Conservation (phyloP, 2,329 filamentous ascomycete genomes). For the Coleophoma cylindrospora region DNA sequence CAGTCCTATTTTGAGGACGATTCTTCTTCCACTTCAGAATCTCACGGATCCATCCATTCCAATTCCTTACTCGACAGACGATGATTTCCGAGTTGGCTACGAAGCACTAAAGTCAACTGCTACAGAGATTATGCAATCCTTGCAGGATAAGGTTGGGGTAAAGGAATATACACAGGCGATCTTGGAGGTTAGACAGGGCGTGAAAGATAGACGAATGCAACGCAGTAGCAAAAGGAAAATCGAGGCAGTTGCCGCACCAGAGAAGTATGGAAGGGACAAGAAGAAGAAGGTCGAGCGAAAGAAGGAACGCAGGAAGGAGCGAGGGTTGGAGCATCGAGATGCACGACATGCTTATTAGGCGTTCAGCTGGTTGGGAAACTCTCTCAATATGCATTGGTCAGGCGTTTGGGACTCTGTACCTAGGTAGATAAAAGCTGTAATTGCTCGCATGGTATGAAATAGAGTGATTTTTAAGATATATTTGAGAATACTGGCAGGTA, state of each 20-base stretch:
- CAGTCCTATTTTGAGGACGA: slow-evolving; percentile 54
- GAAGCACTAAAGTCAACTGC: slow-evolving; percentile 67
- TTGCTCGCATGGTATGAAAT: too few species aligned
- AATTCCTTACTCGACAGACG: slow-evolving; percentile 65
- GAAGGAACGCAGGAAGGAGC: slow-evolving; percentile 77
- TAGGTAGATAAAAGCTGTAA: too few species aligned
- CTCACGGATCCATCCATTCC: slow-evolving; percentile 77
- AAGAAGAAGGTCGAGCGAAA: slow-evolving; percentile 79
- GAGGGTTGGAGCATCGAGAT: slow-evolving; percentile 66
- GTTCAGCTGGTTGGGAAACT: too few species aligned
- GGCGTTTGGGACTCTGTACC: too few species aligned
- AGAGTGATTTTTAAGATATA: too few species aligned
- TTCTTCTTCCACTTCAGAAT: slow-evolving; percentile 70
- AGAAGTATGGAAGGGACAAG: slow-evolving; percentile 74
- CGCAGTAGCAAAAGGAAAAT: slow-evolving; percentile 83
- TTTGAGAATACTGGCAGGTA: too few species aligned
- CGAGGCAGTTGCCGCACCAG: slow-evolving; percentile 78
- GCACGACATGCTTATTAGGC: background rate
- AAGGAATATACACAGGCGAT: slow-evolving; percentile 73
- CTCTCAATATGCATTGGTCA: too few species aligned
- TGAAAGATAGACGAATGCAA: slow-evolving; percentile 67
- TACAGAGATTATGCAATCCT: slow-evolving; percentile 70
- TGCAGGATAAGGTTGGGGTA: slow-evolving; percentile 83
- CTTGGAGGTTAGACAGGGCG: slow-evolving; percentile 64
- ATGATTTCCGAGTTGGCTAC: slow-evolving; percentile 62